Evolutionary conservation across 169 alveolate species (phyloP).

Genomic region (Plasmodium berghei): DNA sequence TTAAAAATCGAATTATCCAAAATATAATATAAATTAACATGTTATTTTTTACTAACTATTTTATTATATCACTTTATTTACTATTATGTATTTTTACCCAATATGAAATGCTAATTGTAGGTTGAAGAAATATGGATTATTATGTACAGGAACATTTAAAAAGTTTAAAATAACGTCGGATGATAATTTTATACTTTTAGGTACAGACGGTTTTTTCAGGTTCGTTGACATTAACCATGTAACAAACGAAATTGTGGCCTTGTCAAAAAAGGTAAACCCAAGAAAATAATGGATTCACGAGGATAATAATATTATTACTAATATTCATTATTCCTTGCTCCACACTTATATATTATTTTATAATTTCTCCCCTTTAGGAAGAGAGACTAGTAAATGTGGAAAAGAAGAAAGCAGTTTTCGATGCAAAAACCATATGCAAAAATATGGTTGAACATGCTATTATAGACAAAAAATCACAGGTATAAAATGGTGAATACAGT

Average conservation of each 20-base stretch:
- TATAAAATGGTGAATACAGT: not conserved
- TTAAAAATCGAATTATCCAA: constrained; percentile 1
- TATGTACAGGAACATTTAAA: constrained; percentile 84
- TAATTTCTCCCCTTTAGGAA: constrained; percentile 71
- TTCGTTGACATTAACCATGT: constrained; percentile 73
- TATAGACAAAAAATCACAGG: constrained; percentile 84
- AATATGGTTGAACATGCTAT: constrained; percentile 85
- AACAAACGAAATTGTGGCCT: constrained; percentile 29
- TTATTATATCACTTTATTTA: no score
- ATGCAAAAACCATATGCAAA: constrained; percentile 80
- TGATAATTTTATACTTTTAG: constrained; percentile 95
- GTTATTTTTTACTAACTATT: no score
- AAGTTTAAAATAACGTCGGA: constrained; percentile 81
- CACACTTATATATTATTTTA: not conserved
- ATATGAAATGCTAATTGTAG: constrained; percentile 42
- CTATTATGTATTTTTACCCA: no score
- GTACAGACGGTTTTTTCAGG: constrained; percentile 99
- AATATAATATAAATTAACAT: no score
- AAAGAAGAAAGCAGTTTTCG: constrained; percentile 72
- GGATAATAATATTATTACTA: not conserved
- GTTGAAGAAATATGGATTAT: constrained; percentile 87
- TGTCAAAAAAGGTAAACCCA: constrained; percentile 60
- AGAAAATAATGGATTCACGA: constrained; percentile 1
- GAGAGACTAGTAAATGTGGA: constrained; percentile 78
- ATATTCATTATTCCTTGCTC: not conserved